Percentiles rank a stretch among this genome's conserved stretches.
Conservation (phyloP, 1,284 basidiomycete species). For the Cronartium quercuum region DNA sequence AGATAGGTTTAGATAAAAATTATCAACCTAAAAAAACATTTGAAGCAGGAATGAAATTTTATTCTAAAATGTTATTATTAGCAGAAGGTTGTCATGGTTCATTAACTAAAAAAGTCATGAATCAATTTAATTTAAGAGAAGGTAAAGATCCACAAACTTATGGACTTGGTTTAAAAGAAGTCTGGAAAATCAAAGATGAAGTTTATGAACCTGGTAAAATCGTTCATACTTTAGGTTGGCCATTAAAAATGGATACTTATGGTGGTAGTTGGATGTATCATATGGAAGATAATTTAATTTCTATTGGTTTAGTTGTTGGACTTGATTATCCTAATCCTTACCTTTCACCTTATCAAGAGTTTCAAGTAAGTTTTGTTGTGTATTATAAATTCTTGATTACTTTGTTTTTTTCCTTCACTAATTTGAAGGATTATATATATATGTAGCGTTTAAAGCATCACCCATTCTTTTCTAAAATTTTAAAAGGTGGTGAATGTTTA, state of each 20-base stretch:
- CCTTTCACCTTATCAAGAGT: conserved; percentile 82
- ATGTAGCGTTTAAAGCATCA: conserved; percentile 93
- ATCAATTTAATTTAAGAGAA: conserved; percentile 70
- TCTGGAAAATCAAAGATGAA: conserved; percentile 79
- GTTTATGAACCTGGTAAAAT: conserved; percentile 77
- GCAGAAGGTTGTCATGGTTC: conserved; percentile 95
- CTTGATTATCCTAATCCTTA: conserved; percentile 94
- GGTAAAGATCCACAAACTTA: conserved; percentile 86
- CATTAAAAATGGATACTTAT: conserved; percentile 76
- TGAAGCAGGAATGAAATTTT: conserved; percentile 96
- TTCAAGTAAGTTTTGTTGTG: conserved; percentile 62
- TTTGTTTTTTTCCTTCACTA: not conserved
- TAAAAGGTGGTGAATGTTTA: conserved; percentile 70
- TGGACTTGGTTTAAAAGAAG: conserved; percentile 93
- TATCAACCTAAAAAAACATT: conserved; percentile 77
- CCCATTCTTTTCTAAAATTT: conserved; percentile 74
- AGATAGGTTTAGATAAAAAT: conserved; percentile 80
- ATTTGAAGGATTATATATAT: not conserved
- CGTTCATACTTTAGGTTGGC: conserved; percentile 91
- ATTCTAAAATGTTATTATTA: conserved; percentile 85
- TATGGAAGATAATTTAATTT: conserved; percentile 87
- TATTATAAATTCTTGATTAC: not conserved
- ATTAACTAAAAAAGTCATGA: conserved; percentile 73
- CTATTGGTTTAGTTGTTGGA: conserved; percentile 84
- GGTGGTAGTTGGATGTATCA: conserved; percentile 94